A percentile compares a stretch with the other conserved stretches of the same genome.
Evolutionary conservation across 352 stramenopile genomes (phyloP).

Genomic region (Phytophthora kernoviae): DNA sequence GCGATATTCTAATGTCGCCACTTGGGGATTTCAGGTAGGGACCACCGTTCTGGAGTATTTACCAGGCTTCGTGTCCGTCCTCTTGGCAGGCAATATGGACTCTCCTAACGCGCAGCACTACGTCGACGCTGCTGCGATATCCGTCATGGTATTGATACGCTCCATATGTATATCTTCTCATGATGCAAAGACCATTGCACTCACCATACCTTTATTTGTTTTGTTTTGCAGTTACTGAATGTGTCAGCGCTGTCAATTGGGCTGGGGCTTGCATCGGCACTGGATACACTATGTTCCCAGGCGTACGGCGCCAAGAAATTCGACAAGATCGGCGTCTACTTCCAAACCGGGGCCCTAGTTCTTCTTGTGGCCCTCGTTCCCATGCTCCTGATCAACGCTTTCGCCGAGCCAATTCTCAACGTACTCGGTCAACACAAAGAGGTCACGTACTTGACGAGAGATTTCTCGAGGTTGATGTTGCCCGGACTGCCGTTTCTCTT

Average conservation of each 20-base stretch:
- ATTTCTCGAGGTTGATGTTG: constrained; percentile 63
- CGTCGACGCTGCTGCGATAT: constrained; percentile 58
- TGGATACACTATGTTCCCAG: constrained; percentile 80
- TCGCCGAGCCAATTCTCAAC: constrained; percentile 41
- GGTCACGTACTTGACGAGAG: constrained; percentile 53
- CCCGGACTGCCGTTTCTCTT: constrained; percentile 69
- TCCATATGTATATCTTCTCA: background rate
- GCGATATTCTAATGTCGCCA: no score
- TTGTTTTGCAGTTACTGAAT: constrained; percentile 49
- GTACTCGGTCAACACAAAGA: constrained; percentile 43
- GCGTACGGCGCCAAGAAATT: constrained; percentile 59
- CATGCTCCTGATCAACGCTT: constrained; percentile 60
- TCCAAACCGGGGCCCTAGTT: constrained; percentile 68
- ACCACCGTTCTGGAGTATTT: constrained; percentile 51
- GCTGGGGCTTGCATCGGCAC: constrained; percentile 64
- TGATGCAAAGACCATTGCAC: background rate
- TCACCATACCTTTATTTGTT: background rate
- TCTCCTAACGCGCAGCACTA: constrained; percentile 55
- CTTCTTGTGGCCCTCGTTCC: constrained; percentile 44
- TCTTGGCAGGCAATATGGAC: constrained; percentile 66
- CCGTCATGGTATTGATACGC: constrained; percentile 39
- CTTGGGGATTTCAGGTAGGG: constrained; percentile 21
- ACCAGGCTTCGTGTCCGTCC: constrained; percentile 41
- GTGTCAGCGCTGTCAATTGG: constrained; percentile 60
- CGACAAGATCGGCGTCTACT: constrained; percentile 77